Conservation (phyloP, 2,329 filamentous ascomycete species). For the Aspergillus melleus region DNA sequence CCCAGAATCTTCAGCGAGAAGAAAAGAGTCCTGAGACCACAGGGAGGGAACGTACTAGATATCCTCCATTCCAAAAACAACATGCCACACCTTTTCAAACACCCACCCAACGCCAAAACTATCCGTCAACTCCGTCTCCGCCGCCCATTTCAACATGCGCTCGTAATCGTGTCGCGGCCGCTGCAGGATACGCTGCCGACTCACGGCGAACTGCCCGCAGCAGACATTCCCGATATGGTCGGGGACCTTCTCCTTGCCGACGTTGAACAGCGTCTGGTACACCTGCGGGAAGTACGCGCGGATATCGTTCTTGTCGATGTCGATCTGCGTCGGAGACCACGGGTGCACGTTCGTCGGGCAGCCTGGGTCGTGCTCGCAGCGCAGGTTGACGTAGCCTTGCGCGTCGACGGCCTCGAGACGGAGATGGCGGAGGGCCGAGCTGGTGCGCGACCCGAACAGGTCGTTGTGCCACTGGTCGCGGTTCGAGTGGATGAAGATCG, state of each 20-base stretch:
- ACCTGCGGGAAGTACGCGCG: constrained; percentile 28
- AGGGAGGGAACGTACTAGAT: constrained; percentile 23
- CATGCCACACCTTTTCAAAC: constrained; percentile 36
- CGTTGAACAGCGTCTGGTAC: constrained; percentile 27
- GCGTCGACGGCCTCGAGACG: constrained; percentile 38
- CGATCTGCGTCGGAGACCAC: constrained; percentile 20
- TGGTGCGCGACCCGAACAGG: constrained; percentile 37
- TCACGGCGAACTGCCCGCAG: constrained; percentile 38
- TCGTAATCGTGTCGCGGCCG: constrained; percentile 32
- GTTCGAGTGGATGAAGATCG: constrained; percentile 63
- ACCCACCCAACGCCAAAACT: constrained; percentile 32
- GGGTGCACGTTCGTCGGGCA: constrained; percentile 43
- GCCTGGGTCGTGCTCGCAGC: constrained; percentile 37
- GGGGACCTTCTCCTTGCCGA: constrained; percentile 23
- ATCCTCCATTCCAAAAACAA: constrained; percentile 31
- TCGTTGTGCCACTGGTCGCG: constrained; percentile 60
- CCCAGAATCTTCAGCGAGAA: no score
- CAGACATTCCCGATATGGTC: constrained; percentile 32
- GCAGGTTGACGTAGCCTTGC: constrained; percentile 42
- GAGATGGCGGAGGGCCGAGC: constrained; percentile 30
- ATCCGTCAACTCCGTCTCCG: constrained; percentile 30
- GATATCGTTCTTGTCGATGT: constrained; percentile 25
- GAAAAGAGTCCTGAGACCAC: no score
- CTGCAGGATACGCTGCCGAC: constrained; percentile 28
- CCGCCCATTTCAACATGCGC: constrained; percentile 34